Base-by-base conservation (phyloP, 345 rosid genomes). In the Geranium brycei region DNA sequence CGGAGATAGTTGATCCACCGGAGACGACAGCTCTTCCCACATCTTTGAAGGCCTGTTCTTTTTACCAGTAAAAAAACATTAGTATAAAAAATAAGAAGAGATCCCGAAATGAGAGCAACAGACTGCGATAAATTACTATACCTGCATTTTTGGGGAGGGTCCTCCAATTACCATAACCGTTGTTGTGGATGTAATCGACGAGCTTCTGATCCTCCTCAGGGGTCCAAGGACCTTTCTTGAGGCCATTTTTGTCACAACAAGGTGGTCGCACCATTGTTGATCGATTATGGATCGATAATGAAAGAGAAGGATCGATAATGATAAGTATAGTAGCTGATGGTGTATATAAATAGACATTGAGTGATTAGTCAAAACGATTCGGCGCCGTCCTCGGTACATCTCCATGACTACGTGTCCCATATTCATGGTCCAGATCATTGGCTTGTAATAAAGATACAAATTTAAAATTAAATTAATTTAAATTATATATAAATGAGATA, bases 181-280 rank as follows among this genome's bases (percentile, higher is more conserved):
- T 88, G 67, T 77, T 79, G 10, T 87, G 77, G 66, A 91, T 87
- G 69, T 87, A 91, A 56, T 80, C 87, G 60, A 79, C 51, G 63
- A 91, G 76, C 62, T 80, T 88, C 73, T 77, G 77, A 64, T 91
- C 97, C 74, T 91, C 97, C 66, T 91, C 97, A 16, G 84, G 73
- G 4, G 91, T 91, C 97, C 97, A 91, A 10, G 97, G 91, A 13
- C 97, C 97, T 76, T 78, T 91, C 79, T 85, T 91, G 18, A 86
- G 83, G 13, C 84, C 92, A 59, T 70, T 79, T 77, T 86, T 88
- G 59, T 88, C 93, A 62, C 96, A 91, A 71, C 96, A 91, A 66
- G 96, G 96, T 66, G 85, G 58, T 73, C 96, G 81, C 58, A 82
- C 96, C 97, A 91, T 64, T 6, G 17, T 30, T 18, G 63, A 60